Base-by-base conservation (phyloP, 768 basidiomycete species). In the Ephemerocybe angulata region DNA sequence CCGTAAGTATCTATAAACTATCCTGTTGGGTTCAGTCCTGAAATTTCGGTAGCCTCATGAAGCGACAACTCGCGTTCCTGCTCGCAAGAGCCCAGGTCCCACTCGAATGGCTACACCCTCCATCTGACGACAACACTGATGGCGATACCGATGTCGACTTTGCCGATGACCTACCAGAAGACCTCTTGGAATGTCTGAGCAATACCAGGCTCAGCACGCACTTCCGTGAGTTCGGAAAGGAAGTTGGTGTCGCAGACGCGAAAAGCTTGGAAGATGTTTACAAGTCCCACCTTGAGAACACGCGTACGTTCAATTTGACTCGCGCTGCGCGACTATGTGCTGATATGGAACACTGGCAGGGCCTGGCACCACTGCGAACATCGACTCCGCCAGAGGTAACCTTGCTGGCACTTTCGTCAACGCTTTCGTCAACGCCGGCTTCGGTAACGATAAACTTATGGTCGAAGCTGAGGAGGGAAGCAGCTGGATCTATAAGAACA, bases 401-500 rank as follows among this genome's bases (percentile, higher is more conserved):
- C 73, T 98, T 55, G 96, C 97, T 0, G 91, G 93, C 3, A 97
- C 96, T 1, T 98, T 98, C 60, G 97, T 99, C 58, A 98, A 99
- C 65, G 97, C 94, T 1, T 99, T 98, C 57, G 96, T 98, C 50
- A 99, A 99, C 65, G 96, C 94, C 41, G 97, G 96, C 0, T 99
- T 95, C 65, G 94, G 93, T 22, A 99, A 99, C 67, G 97, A 99
- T 70, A 98, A 97, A 68, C 81, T 99, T 52, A 96, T 99, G 92
- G 93, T 95, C 4, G 88, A 87, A 65, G 96, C 94, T 1, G 90
- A 93, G 56, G 95, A 97, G 64, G 96, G 97, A 13, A 91, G 85
- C 70, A 95, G 93, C 63, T 99, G 94, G 94, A 93, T 99, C 55
- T 99, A 98, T 79, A 98, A 98, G 81, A 98, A 98, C 78, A 98